phyloP scores from a whole-genome alignment of 2,329 filamentous ascomycete species.

The Fusarium drepaniforme region DNA sequence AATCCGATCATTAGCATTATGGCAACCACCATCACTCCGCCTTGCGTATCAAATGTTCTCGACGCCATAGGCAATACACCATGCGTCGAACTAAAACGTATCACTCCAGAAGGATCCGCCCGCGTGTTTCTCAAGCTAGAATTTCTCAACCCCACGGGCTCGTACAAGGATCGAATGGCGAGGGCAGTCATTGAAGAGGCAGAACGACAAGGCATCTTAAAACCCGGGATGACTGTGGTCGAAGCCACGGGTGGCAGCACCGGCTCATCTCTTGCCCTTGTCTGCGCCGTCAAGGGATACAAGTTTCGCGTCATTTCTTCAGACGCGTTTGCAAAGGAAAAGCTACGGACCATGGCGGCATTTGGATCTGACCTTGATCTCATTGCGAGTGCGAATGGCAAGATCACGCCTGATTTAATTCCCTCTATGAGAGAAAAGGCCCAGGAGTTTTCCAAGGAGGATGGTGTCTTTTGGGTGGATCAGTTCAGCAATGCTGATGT shows the following conservation, averaged over 20 bases:
- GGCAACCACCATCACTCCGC: neutral
- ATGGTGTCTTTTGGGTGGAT: neutral
- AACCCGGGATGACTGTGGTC: neutral
- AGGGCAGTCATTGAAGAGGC: neutral
- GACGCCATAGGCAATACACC: neutral
- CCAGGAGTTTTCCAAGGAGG: neutral
- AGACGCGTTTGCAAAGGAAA: neutral
- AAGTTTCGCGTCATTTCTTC: neutral
- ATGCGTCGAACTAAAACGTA: neutral
- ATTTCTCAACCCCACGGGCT: neutral
- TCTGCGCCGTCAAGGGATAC: neutral
- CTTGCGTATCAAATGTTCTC: neutral
- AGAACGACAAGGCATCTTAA: neutral
- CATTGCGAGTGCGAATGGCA: neutral
- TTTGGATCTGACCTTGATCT: neutral
- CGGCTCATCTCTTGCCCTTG: neutral
- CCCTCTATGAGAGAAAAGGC: neutral
- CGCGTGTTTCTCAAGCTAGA: neutral
- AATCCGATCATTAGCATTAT: neutral
- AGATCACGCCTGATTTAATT: neutral
- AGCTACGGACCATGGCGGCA: neutral
- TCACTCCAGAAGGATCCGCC: neutral
- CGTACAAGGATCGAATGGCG: neutral
- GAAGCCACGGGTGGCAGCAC: neutral
- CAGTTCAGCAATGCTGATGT: neutral